Evolutionary conservation across 2,329 filamentous ascomycete genomes (phyloP).

Genomic region (Stagonosporopsis cucurbitacearum): DNA sequence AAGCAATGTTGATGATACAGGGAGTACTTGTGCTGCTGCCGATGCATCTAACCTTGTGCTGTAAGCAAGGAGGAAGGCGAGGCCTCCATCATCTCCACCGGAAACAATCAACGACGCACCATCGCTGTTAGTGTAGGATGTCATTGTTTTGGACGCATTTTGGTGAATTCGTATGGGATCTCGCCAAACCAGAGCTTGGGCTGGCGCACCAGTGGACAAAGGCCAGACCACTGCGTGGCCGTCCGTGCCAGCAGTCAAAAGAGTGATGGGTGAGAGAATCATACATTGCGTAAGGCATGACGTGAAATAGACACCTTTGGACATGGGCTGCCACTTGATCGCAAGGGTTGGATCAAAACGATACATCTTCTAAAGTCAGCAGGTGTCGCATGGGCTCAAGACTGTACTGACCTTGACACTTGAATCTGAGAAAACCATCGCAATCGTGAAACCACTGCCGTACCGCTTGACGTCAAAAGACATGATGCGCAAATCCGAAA

Average conservation of each 20-base stretch:
- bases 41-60: neutral
- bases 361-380: conserved; percentile 52
- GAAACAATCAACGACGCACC: conserved; percentile 66
- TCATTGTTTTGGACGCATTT: conserved; percentile 73
- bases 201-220: conserved; percentile 26
- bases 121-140: conserved; percentile 40
- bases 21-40: conserved; percentile 27
- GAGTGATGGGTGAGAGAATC: conserved; percentile 46
- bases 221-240: conserved; percentile 73
- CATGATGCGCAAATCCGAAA: conserved; percentile 78
- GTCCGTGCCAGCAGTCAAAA: conserved; percentile 81
- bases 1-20: conserved; percentile 41
- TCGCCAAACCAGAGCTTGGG: conserved; percentile 35
- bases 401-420: conserved; percentile 62
- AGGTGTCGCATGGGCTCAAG: neutral
- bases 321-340: conserved; percentile 47
- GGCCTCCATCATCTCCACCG: conserved; percentile 86
- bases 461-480: conserved; percentile 68
- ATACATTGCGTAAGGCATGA: conserved; percentile 73
- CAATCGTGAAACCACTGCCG: conserved; percentile 61
- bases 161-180: conserved; percentile 67
- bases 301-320: conserved; percentile 54
- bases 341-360: conserved; percentile 38
- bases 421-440: conserved; percentile 84
- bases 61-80: conserved; percentile 58